Base-by-base conservation (phyloP, 805 yeast species). In the Candida silvicultrix region DNA sequence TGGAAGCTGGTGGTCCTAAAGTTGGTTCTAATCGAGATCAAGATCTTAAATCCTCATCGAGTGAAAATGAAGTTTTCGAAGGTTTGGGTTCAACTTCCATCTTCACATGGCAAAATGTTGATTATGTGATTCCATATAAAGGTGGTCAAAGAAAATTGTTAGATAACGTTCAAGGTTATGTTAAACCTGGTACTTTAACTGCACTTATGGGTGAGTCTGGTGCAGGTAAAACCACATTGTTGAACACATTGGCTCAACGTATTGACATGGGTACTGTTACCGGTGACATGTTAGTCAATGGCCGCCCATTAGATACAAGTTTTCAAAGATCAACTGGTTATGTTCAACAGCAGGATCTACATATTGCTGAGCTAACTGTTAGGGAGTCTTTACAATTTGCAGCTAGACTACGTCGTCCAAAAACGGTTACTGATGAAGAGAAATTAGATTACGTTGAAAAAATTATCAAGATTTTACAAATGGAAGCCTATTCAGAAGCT, bases 401-500 rank as follows among this genome's bases (percentile, higher is more conserved):
- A 12, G 80, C 82, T 7, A 62, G 67, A 36, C 60, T 78, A 52
- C 66, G 81, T 60, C 76, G 77, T 52, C 62, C 74, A 2, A 54
- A 58, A 15, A 49, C 59, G 11, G 68, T 74, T 39, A 58, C 77
- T 3, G 67, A 64, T 25, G 50, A 55, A 20, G 78, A 75, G 51
- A 77, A 77, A 56, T 59, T 71, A 44, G 77, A 66, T 0, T 76
- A 75, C 49, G 82, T 75, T 46, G 83, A 78, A 51, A 66, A 67
- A 21, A 70, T 78, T 45, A 75, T 79, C 46, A 56, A 61, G 20
- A 63, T 77, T 42, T 65, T 79, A 46, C 78, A 71, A 47, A 78
- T 79, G 82, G 62, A 58, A 19, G 59, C 63, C 15, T 79, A 78
- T 54, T 72, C 81, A 0, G 81, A 79, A 49, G 80, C 83, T 15